phyloP scores from a whole-genome alignment of 768 basidiomycete genomes.

The Daedalea quercina region DNA sequence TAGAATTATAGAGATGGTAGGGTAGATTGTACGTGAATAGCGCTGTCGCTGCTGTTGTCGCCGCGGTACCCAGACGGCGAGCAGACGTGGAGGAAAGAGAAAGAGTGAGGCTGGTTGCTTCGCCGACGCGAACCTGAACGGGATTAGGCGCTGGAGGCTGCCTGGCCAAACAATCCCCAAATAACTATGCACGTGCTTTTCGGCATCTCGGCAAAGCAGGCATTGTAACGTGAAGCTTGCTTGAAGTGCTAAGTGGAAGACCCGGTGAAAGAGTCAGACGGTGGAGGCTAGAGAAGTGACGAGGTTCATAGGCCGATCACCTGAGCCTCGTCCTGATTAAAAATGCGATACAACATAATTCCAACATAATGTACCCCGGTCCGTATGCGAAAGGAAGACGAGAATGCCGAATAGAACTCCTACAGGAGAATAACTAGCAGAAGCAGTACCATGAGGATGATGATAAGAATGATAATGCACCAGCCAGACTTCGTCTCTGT shows the following conservation, averaged over 20 bases:
- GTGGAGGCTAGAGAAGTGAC: too few species aligned
- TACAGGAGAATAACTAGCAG: conserved; percentile 74
- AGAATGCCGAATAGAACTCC: background rate
- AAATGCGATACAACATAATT: background rate
- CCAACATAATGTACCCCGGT: background rate
- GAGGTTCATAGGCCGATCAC: too few species aligned
- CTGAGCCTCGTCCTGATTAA: too few species aligned
- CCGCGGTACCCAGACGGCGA: background rate
- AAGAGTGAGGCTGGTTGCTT: background rate
- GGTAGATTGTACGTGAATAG: background rate
- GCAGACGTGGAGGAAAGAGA: background rate
- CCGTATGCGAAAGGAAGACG: background rate
- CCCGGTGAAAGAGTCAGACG: too few species aligned
- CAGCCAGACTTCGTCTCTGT: conserved; percentile 83
- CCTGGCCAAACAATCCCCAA: conserved; percentile 16
- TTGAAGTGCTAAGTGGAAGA: too few species aligned
- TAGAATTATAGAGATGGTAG: background rate
- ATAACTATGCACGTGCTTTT: conserved; percentile 4
- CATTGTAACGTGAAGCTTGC: too few species aligned
- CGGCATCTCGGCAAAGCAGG: too few species aligned
- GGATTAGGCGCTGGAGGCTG: conserved; percentile 3
- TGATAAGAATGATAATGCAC: conserved; percentile 81
- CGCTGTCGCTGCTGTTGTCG: conserved; percentile 1
- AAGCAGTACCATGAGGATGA: conserved; percentile 71
- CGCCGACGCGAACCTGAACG: conserved; percentile 7